A percentile compares a stretch with the other conserved stretches of the same genome.
Evolutionary conservation across 2,329 filamentous ascomycete genomes (phyloP).

Genomic region (Penicillium hordei): DNA sequence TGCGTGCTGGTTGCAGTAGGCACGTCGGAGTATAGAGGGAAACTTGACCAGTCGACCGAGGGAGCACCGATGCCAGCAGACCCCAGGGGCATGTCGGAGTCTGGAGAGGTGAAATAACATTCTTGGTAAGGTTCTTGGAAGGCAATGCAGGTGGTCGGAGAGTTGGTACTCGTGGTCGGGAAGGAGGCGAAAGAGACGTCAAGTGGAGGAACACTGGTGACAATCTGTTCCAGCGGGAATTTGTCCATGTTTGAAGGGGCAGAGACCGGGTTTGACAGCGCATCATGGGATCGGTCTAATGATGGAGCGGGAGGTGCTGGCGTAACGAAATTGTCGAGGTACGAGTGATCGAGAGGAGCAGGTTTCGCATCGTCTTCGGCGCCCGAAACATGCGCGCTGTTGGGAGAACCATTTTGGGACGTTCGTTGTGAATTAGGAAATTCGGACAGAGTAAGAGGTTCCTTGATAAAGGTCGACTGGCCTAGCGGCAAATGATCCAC

Average conservation of each 20-base stretch:
- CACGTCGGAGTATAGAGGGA: slow-evolving; percentile 44
- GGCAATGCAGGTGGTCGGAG: slow-evolving; percentile 36
- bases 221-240: slow-evolving; percentile 34
- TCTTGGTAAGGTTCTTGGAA: slow-evolving; percentile 42
- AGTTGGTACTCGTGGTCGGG: slow-evolving; percentile 34
- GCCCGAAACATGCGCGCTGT: slow-evolving; percentile 34
- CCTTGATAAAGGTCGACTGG: slow-evolving; percentile 33
- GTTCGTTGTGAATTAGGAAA: slow-evolving; percentile 18
- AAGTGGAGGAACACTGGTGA: slow-evolving; percentile 37
- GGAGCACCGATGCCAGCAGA: slow-evolving; percentile 44
- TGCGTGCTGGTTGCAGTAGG: slow-evolving; percentile 44
- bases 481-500: slow-evolving; percentile 52
- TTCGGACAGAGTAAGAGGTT: slow-evolving; percentile 27
- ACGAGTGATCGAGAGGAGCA: slow-evolving; percentile 34
- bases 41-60: slow-evolving; percentile 50
- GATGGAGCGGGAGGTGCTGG: slow-evolving; percentile 19
- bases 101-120: slow-evolving; percentile 45
- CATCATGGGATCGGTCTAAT: slow-evolving; percentile 27
- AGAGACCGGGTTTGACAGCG: slow-evolving; percentile 24
- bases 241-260: slow-evolving; percentile 30
- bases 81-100: slow-evolving; percentile 42
- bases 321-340: slow-evolving; percentile 31
- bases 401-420: slow-evolving; percentile 47
- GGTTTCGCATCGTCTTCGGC: slow-evolving; percentile 26
- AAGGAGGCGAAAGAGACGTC: slow-evolving; percentile 41